Percentiles rank a stretch among this genome's conserved stretches.
Evolutionary conservation across 768 basidiomycete species (phyloP).

Genomic region (Gymnopilus dilepis): DNA sequence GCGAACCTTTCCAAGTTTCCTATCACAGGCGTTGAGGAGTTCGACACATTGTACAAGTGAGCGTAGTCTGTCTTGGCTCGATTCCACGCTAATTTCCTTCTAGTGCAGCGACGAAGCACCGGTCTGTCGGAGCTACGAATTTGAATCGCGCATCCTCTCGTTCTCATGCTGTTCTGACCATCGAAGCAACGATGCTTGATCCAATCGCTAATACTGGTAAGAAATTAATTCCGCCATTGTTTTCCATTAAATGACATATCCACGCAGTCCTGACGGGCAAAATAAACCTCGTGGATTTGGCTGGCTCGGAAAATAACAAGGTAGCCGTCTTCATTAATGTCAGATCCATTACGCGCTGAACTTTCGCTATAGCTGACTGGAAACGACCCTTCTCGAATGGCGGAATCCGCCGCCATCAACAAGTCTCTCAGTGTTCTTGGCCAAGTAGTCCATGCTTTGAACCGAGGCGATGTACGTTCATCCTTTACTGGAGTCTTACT

Average conservation of each 20-base stretch:
- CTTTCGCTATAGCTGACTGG: slow-evolving; percentile 64
- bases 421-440: slow-evolving; percentile 86
- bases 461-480: slow-evolving; percentile 64
- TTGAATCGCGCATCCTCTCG: slow-evolving; percentile 86
- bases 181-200: slow-evolving; percentile 67
- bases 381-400: slow-evolving; percentile 86
- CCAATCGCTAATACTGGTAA: slow-evolving; percentile 57
- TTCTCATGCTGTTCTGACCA: slow-evolving; percentile 85
- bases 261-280: slow-evolving; percentile 68
- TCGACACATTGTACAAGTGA: slow-evolving; percentile 52
- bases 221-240: slow-evolving; percentile 21
- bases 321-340: slow-evolving; percentile 34
- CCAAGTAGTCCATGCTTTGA: slow-evolving; percentile 87
- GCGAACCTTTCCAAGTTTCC: slow-evolving; percentile 52
- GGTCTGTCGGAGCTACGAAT: slow-evolving; percentile 86
- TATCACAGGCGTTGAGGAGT: slow-evolving; percentile 47
- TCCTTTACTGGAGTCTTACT: slow-evolving; percentile 23
- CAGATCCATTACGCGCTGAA: background rate
- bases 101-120: slow-evolving; percentile 74
- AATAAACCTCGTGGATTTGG: slow-evolving; percentile 87
- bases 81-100: slow-evolving; percentile 5
- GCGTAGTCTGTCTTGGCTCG: slow-evolving; percentile 11
- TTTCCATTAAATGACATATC: background rate
- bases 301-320: slow-evolving; percentile 93
- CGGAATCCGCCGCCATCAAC: slow-evolving; percentile 89